phyloP scores from a whole-genome alignment of 192 early-diverging fungal species.

The Rhizoclosmatium globosum region DNA sequence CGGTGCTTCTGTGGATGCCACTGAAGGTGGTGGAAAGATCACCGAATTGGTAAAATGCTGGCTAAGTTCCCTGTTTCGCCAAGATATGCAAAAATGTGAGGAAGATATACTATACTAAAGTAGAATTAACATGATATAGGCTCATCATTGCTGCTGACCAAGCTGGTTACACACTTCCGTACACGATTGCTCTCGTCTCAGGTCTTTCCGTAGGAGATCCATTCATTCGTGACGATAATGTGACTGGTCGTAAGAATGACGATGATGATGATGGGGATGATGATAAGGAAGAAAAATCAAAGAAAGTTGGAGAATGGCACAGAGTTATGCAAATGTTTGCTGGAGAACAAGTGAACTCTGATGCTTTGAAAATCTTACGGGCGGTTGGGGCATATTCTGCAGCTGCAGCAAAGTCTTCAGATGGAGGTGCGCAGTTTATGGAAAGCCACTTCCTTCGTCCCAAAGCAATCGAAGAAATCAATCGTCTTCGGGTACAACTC shows the following conservation, averaged over 20 bases:
- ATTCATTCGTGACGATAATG: conserved; percentile 75
- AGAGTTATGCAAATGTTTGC: conserved; percentile 75
- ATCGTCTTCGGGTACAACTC: conserved; percentile 52
- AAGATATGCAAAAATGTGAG: conserved; percentile 87
- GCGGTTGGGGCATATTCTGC: conserved; percentile 88
- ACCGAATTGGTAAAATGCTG: conserved; percentile 87
- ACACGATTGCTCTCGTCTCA: conserved; percentile 90
- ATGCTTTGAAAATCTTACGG: conserved; percentile 84
- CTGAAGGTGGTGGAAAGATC: conserved; percentile 78
- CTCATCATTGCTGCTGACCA: conserved; percentile 86
- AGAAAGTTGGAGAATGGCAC: conserved; percentile 78
- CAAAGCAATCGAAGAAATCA: conserved; percentile 75
- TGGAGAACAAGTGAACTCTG: conserved; percentile 83
- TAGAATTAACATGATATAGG: conserved; percentile 55
- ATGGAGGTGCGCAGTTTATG: conserved; percentile 73
- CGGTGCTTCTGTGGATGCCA: conserved; percentile 32
- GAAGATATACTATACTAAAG: conserved; percentile 1
- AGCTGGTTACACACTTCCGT: conserved; percentile 79
- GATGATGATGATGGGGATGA: conserved; percentile 62
- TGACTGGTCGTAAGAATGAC: conserved; percentile 33
- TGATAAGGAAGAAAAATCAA: conserved; percentile 66
- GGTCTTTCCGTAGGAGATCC: conserved; percentile 94
- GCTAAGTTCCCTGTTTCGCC: conserved; percentile 91
- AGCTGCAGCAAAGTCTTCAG: conserved; percentile 57
- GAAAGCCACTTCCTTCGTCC: conserved; percentile 82